phyloP scores from a whole-genome alignment of 2,329 filamentous ascomycete genomes.

The Xylariales sp. region DNA sequence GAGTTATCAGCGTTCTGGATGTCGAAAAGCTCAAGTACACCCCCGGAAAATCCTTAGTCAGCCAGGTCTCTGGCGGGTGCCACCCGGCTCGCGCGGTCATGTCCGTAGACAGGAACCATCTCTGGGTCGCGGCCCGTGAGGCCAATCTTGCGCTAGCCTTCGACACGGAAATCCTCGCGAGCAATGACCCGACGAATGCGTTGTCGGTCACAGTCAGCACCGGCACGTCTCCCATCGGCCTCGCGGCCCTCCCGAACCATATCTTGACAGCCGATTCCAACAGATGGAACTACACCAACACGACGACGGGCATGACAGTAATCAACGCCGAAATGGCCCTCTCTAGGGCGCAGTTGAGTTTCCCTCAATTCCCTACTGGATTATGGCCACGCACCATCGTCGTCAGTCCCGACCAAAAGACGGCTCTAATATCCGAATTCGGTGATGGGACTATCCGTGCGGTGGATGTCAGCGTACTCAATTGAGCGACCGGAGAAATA shows the following conservation, averaged over 20 bases:
- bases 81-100: slow-evolving; percentile 1
- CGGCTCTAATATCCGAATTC: slow-evolving; percentile 2
- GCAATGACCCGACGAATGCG: not conserved
- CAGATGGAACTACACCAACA: slow-evolving; percentile 2
- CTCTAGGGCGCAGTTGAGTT: not conserved
- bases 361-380: slow-evolving; percentile 3
- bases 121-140: slow-evolving; percentile 5
- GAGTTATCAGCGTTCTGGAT: slow-evolving; percentile 3
- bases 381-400: slow-evolving; percentile 1
- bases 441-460: slow-evolving; percentile 1
- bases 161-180: not conserved
- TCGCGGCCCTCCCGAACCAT: not conserved
- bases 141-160: not conserved
- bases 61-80: not conserved
- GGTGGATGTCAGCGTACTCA: too few species aligned
- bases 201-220: slow-evolving; percentile 2
- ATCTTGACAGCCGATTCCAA: slow-evolving; percentile 6
- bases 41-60: slow-evolving; percentile 1
- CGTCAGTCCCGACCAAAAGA: slow-evolving; percentile 3
- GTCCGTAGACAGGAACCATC: not conserved
- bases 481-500: too few species aligned
- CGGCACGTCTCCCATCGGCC: slow-evolving; percentile 6
- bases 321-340: not conserved
- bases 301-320: slow-evolving; percentile 2
- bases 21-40: slow-evolving; percentile 3